Evolutionary conservation across 257 asterid species (phyloP), one percentile per base, ranked within the genome.

Genomic region (Nicotiana attenuata): DNA sequence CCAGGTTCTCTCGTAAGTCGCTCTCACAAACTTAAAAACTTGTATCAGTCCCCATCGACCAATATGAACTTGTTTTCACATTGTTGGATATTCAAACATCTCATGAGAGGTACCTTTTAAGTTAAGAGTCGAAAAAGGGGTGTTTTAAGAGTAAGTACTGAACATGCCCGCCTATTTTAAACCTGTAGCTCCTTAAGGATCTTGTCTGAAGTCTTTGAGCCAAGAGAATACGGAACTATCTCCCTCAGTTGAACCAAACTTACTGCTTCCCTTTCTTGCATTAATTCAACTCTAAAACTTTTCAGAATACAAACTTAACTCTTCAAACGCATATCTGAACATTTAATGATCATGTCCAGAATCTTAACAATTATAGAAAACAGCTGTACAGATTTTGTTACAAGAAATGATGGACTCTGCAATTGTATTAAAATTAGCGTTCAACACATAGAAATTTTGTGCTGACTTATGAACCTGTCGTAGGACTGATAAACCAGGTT

Each of bases 371-470:
- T 9, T 3, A 24, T 15, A 24, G 5, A 33, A 3, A 73, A 50
- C 63, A 73, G 41, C 24, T 50, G 41, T 24, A 38, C 79, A 73
- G 79, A 73, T 47, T 47, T 73, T 50, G 79, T 47, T 15, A 24
- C 79, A 15, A 50, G 79, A 73, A 73, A 73, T 47, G 79, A 73
- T 41, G 50, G 50, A 73, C 24, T 47, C 79, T 22, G 38, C 61
- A 45, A 6, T 15, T 73, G 63, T 73, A 73, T 73, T 14, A 73
- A 19, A 50, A 38, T 47, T 22, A 73, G 22, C 79, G 24, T 50
- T 73, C 63, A 73, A 73, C 24, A 73, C 41, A 24, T 15, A 50
- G 16, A 73, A 24, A 7, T 3, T 13, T 45, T 17, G 15, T 33
- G 63, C 6, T 28, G 45, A 24, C 1, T 73, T 24, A 47, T 73